Base-by-base conservation (phyloP, 495 filamentous ascomycete species). In the Penicillium ucsense region DNA sequence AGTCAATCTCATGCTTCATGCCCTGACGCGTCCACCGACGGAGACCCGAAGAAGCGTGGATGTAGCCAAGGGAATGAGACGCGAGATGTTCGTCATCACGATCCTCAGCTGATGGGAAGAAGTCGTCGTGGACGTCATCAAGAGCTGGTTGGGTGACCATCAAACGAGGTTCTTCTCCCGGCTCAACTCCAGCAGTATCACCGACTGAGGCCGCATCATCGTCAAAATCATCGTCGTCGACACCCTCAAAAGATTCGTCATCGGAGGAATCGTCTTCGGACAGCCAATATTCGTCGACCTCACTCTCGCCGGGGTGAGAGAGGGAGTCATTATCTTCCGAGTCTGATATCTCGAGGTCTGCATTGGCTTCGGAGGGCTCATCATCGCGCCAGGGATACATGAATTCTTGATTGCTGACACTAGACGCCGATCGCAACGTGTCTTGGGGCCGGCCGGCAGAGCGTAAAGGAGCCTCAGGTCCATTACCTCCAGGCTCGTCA, bases 1-100 rank as follows among this genome's bases (percentile, higher is more conserved):
- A 97, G 61, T 97, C 91, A 49, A 97, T 89, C 61, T 97, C 91
- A 55, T 97, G 91, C 9, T 85, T 75, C 8, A 90, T 64, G 5
- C 78, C 78, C 37, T 80, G 68, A 29, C 79, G 71, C 46, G 63
- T 73, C 54, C 82, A 82, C 3, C 92, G 80, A 11, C 86, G 77
- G 46, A 95, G 80, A 6, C 91, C 91, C 11, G 88, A 94, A 2
- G 88, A 94, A 11, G 90, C 91, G 49, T 94, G 85, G 31, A 96
- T 71, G 51, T 86, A 82, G 8, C 91, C 91, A 3, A 97, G 70
- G 6, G 77, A 76, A 55, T 86, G 88, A 0, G 82, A 84, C 38
- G 81, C 76, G 3, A 91, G 74, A 58, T 96, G 89, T 54, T 82
- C 78, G 50, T 84, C 83, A 55, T 83, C 80, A 3, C 77, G 72